A percentile compares a stretch with the other conserved stretches of the same genome.
These are phyloP conservation scores for Eleusine indica DNA, from an alignment of 176 grass and related monocot genomes.

Conservation along the genomic window DNA sequence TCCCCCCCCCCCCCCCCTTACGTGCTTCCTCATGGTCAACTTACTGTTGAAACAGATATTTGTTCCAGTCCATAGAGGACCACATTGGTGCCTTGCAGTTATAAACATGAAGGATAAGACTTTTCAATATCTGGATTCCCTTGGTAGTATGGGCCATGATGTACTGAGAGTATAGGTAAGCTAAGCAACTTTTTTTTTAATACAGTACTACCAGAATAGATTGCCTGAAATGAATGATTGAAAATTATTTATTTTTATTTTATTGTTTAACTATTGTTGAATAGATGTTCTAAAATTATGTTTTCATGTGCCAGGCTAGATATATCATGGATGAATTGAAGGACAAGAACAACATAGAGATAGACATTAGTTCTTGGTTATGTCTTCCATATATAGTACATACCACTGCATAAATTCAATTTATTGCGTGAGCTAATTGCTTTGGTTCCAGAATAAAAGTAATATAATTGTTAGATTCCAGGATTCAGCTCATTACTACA, in stretches of 20 bases:
- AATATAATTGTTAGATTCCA: conserved; percentile 32
- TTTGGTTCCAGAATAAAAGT: neutral
- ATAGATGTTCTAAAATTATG: neutral
- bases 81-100: conserved; percentile 84
- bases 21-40: conserved; percentile 29
- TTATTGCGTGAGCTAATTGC: neutral
- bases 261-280: conserved; percentile 3
- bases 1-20: neutral
- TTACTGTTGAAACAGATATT: conserved; percentile 75
- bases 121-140: conserved; percentile 86
- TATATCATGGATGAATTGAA: conserved; percentile 77
- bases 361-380: conserved; percentile 56
- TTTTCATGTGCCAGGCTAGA: conserved; percentile 51
- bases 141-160: conserved; percentile 50
- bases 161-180: conserved; percentile 70
- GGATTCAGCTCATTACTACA: neutral
- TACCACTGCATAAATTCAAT: conserved; percentile 27
- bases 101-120: conserved; percentile 78
- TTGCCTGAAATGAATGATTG: conserved; percentile 11
- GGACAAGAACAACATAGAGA: conserved; percentile 69
- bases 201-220: conserved; percentile 15
- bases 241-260: neutral
- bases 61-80: conserved; percentile 73
- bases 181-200: neutral
- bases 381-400: conserved; percentile 6